Base-by-base conservation (phyloP, 1,139 yeast species). In the Suhomyces yuchorum region DNA sequence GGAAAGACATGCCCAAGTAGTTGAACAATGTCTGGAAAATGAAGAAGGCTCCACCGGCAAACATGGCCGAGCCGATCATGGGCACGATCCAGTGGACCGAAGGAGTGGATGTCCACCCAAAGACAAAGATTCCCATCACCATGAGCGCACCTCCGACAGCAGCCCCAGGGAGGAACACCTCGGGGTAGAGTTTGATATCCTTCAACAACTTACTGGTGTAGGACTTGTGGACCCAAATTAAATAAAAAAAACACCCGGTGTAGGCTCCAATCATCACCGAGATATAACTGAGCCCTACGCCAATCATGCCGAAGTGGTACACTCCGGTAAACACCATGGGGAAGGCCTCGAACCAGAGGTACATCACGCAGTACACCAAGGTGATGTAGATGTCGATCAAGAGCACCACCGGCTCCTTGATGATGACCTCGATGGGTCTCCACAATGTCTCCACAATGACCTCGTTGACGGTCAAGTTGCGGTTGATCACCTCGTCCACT, bases 271-370 rank as follows among this genome's bases (percentile, higher is more conserved):
- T 65, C 51, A 73, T 60, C 42, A 80, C 65, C 19, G 77, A 64
- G 30, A 77, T 37, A 57, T 73, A 82, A 3, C 80, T 62, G 4
- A 70, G 65, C 19, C 86, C 87, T 57, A 68, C 59, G 44, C 77
- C 77, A 18, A 82, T 68, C 37, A 70, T 55, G 14, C 80, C 75
- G 61, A 83, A 82, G 42, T 70, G 60, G 53, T 78, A 70, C 30
- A 70, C 59, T 3, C 68, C 77, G 8, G 55, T 47, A 52, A 77
- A 82, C 1, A 80, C 81, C 44, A 82, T 70, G 8, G 88, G 87
- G 61, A 80, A 78, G 0, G 82, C 84, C 61, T 83, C 87, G 55
- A 83, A 80, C 73, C 79, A 82, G 42, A 82, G 66, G 58, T 82
- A 83, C 59, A 79, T 61, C 33, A 80, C 63, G 26, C 84, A 75